Evolutionary conservation across 2,329 filamentous ascomycete species (phyloP).

Genomic region (Venturia effusa): DNA sequence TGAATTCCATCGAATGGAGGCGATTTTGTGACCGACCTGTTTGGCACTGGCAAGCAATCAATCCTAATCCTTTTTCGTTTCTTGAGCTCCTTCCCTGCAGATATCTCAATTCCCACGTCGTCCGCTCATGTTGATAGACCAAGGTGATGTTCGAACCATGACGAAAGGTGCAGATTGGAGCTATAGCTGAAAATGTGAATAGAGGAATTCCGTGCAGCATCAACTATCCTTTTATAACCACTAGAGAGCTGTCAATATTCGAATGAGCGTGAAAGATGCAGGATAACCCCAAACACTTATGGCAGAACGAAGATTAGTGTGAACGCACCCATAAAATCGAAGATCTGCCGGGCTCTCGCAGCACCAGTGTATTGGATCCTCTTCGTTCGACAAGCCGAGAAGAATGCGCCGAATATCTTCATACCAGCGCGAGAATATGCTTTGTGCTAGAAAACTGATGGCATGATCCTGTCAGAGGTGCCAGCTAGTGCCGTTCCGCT

Average conservation of each 20-base stretch:
- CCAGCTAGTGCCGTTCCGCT: neutral
- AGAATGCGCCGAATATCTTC: neutral
- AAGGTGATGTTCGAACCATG: neutral
- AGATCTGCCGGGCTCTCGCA: neutral
- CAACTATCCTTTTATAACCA: neutral
- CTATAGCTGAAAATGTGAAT: neutral
- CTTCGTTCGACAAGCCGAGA: neutral
- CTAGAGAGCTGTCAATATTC: neutral
- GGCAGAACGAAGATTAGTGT: neutral
- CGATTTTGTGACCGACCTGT: no score
- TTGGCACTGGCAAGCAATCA: neutral
- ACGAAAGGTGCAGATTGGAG: neutral
- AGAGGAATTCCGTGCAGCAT: neutral
- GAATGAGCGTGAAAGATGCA: neutral
- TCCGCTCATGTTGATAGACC: neutral
- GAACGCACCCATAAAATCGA: neutral
- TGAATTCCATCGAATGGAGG: no score
- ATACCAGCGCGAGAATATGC: neutral
- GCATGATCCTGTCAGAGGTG: neutral
- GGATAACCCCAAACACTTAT: no score
- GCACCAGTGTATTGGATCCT: no score
- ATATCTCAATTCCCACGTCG: neutral
- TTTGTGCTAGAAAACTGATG: neutral
- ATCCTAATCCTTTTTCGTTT: neutral
- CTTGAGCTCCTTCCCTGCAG: neutral